These are phyloP conservation scores for Hygrophorus russula DNA, from an alignment of 768 basidiomycete genomes.

Conservation along the genomic window DNA sequence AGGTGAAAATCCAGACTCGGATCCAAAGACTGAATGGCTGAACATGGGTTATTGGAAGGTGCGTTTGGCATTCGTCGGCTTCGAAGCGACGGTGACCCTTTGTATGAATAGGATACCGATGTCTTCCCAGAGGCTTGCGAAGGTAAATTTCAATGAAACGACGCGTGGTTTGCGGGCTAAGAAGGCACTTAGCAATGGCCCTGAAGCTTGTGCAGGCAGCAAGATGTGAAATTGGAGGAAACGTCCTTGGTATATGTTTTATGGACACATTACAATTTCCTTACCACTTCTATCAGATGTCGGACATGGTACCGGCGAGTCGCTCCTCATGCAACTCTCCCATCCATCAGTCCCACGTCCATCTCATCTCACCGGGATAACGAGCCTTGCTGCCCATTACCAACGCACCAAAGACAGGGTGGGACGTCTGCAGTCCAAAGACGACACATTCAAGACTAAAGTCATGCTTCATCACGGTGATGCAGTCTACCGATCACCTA, in stretches of 20 bases:
- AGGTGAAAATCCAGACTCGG: conserved; percentile 16
- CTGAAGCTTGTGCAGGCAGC: conserved; percentile 35
- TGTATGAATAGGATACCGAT: conserved; percentile 26
- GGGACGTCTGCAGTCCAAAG: conserved; percentile 6
- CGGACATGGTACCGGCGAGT: conserved; percentile 61
- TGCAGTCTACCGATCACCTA: conserved; percentile 30
- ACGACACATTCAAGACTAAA: conserved; percentile 9
- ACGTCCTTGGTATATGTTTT: conserved; percentile 37
- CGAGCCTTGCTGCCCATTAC: conserved; percentile 39
- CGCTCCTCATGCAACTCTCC: conserved; percentile 41
- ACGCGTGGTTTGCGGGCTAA: not conserved
- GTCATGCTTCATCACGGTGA: conserved; percentile 37
- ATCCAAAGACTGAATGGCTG: conserved; percentile 52
- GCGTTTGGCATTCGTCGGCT: not conserved
- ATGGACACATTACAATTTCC: conserved; percentile 1
- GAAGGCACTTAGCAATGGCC: conserved; percentile 29
- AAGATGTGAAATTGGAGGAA: conserved; percentile 25
- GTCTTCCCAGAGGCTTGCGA: conserved; percentile 49
- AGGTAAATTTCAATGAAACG: conserved; percentile 25
- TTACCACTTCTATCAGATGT: conserved; percentile 34
- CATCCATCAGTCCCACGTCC: conserved; percentile 35
- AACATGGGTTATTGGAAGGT: conserved; percentile 69
- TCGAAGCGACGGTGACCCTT: not conserved
- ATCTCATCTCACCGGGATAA: conserved; percentile 42
- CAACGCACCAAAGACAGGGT: conserved; percentile 33